Base-by-base conservation (phyloP, 1,284 basidiomycete genomes). In the Sporisorium iseilematis-ciliati region DNA sequence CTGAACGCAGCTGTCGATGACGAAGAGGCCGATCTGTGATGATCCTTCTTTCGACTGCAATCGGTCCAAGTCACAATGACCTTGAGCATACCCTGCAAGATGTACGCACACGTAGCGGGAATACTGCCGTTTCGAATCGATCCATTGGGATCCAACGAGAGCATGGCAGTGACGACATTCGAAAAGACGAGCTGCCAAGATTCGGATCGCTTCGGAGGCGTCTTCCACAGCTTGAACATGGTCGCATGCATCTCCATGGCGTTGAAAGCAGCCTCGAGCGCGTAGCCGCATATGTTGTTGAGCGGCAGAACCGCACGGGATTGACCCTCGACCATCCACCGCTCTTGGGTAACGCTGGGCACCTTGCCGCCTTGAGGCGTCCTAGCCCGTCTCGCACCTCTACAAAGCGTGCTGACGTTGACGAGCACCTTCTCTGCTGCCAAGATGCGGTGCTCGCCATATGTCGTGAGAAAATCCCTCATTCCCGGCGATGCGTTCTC, bases 171-270 rank as follows among this genome's bases (percentile, higher is more conserved):
- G 40, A 74, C 56, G 14, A 74, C 53, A 4, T 68, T 57, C 12
- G 46, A 53, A 16, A 74, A 74, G 0, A 68, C 71, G 11, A 60
- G 21, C 52, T 68, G 71, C 71, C 71, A 74, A 7, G 60, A 60
- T 11, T 74, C 71, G 21, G 65, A 64, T 14, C 71, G 52, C 45
- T 64, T 64, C 2, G 71, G 71, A 12, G 65, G 71, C n/a, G 65
- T 40, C 49, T 68, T 65, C 71, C 71, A 68, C 25, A 68, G 31
- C 57, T 74, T 64, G 40, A 74, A 68, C 65, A 74, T 65, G 40
- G 65, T 68, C 2, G 71, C 71, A 40, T 74, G 71, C 71, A 68
- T 58, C 51, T 74, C 71, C 56, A 74, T 65, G 4, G 71, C 71
- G 41, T 61, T 74, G 48, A 74, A 68, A 1, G 71, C 71, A 2